These are phyloP conservation scores for Metarhizium guizhouense DNA, from an alignment of 2,329 filamentous ascomycete genomes.

Conservation along the genomic window DNA sequence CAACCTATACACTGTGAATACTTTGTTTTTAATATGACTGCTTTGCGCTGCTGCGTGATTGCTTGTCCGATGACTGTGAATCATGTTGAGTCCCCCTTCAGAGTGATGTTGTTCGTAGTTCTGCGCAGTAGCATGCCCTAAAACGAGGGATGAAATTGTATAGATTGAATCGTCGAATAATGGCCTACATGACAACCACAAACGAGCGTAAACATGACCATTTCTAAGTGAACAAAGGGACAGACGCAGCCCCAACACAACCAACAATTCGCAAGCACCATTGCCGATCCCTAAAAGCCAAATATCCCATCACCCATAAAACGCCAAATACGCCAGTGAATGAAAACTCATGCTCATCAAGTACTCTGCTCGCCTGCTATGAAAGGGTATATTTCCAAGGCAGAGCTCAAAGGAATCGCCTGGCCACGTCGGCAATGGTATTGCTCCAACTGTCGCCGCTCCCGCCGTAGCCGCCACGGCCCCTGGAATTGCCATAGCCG, in stretches of 20 bases:
- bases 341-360: not conserved
- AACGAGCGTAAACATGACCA: too few species aligned
- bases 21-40: not conserved
- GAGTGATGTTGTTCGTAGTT: too few species aligned
- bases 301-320: too few species aligned
- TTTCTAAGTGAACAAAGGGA: too few species aligned
- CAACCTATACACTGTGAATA: not conserved
- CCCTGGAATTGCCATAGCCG: not conserved
- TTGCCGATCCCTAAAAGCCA: too few species aligned
- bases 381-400: not conserved
- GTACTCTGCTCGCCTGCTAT: not conserved
- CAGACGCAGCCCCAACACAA: too few species aligned
- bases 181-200: too few species aligned
- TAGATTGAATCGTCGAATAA: too few species aligned
- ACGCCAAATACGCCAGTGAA: too few species aligned
- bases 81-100: not conserved
- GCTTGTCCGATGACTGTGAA: not conserved
- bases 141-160: too few species aligned
- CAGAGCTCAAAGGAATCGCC: conserved; percentile 30
- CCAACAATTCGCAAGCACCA: too few species aligned
- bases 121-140: too few species aligned
- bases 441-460: conserved; percentile 24
- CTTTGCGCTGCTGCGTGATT: not conserved
- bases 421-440: conserved; percentile 29
- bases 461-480: conserved; percentile 19